Evolutionary conservation across 2,329 filamentous ascomycete species (phyloP).

Genomic region (Zopfia rhizophila): DNA sequence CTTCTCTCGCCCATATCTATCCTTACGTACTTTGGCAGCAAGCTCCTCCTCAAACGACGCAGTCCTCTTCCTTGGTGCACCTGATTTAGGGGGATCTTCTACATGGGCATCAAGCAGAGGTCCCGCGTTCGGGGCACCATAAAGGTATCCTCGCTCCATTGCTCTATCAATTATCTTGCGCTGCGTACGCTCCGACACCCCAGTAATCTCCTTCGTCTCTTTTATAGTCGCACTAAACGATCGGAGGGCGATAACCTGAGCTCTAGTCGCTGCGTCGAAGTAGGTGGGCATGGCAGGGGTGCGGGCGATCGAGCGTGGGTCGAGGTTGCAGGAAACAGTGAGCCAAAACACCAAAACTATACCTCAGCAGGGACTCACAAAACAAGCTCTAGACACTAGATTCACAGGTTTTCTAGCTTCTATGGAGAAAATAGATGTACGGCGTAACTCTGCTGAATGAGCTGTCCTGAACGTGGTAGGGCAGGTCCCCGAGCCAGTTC

Average conservation of each 20-base stretch:
- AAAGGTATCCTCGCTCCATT: slow-evolving; percentile 5
- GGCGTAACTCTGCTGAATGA: too few relatives aligned
- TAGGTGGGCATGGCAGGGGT: too few relatives aligned
- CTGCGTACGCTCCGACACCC: background rate
- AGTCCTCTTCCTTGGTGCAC: background rate
- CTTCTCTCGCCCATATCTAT: slow-evolving; percentile 1
- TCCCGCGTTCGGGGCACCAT: too few relatives aligned
- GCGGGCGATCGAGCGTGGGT: too few relatives aligned
- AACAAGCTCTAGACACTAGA: too few relatives aligned
- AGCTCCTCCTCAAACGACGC: background rate
- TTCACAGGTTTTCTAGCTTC: too few relatives aligned
- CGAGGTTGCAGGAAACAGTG: too few relatives aligned
- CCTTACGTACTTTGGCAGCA: background rate
- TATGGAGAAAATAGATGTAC: too few relatives aligned
- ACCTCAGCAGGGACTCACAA: too few relatives aligned
- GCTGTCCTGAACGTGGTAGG: too few relatives aligned
- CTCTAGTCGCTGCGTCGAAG: slow-evolving; percentile 1
- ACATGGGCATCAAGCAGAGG: background rate
- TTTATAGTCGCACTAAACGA: background rate
- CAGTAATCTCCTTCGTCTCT: slow-evolving; percentile 1
- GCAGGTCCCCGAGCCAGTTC: too few relatives aligned
- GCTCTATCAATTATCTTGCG: slow-evolving; percentile 3
- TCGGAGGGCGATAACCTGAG: slow-evolving; percentile 5
- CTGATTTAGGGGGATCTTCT: background rate
- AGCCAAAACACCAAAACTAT: too few relatives aligned